Base-by-base conservation (phyloP, 2,329 filamentous ascomycete genomes). In the Sporothrix sp. region DNA sequence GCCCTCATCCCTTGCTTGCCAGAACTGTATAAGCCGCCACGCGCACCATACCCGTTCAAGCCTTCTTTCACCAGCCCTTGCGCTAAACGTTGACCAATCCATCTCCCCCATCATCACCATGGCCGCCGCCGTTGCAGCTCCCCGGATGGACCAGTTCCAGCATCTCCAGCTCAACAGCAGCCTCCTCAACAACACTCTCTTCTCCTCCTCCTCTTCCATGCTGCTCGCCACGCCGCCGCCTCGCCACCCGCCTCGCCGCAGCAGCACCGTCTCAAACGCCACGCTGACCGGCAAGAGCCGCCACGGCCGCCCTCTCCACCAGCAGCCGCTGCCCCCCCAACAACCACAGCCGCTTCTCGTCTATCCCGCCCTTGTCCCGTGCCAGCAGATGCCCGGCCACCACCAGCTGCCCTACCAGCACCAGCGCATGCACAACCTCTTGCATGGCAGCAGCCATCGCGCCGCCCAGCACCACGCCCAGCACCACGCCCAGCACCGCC, bases 51-150 rank as follows among this genome's bases (percentile, higher is more conserved):
- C 35, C 33, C 9, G 6, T 18, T 18, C 18, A 13, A 23, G 23
- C 23, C 36, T 39, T 18, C 18, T 23, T 9, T 39, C 20, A 10
- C 37, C 10, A 10, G n/a, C n/a, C n/a, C 25, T 39, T 18, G 37
- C 37, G 37, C 37, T 39, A 39, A 39, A 21, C 21, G 33, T 16
- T 36, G 32, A 43, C 20, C 16, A 32, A 28, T 38, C 27, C 43
- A 20, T 35, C 13, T 30, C 23, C 10, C 4, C 20, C 14, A 49
- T 49, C 37, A 50, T 51, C 40, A 50, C 46, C 40, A 37, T 39
- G 40, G 20, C 49, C 35, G 50, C 44, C 32, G 18, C 50, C 50
- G 48, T 44, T 36, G 20, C 18, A 5, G 33, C 44, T 28, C 37
- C 49, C 36, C 48, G 35, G 39, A 42, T 33, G 47, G 37, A 51